Conservation (phyloP, 2,329 filamentous ascomycete species). For the Apiospora malaysiana region DNA sequence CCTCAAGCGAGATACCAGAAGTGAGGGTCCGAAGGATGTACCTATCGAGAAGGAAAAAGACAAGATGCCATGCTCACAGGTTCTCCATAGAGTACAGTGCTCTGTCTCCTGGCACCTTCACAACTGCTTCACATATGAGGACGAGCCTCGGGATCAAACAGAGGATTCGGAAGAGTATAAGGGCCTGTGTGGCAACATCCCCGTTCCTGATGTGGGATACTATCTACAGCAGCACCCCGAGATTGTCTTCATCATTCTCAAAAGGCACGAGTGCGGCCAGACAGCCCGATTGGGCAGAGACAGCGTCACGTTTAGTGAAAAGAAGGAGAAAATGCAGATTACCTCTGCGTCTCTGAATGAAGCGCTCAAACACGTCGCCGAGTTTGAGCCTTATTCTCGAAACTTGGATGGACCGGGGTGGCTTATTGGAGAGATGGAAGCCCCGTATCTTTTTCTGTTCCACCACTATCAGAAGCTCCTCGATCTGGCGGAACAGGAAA, state of each 20-base stretch:
- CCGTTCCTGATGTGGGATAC: neutral
- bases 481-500: neutral
- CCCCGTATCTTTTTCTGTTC: neutral
- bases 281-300: neutral
- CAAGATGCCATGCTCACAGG: neutral
- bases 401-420: accelerated
- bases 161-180: neutral
- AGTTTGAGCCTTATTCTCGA: neutral
- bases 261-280: neutral
- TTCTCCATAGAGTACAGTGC: neutral
- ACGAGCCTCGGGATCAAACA: neutral
- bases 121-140: neutral
- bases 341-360: neutral
- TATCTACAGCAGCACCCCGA: neutral
- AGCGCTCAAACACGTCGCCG: neutral
- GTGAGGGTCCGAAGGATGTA: neutral
- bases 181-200: neutral
- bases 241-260: neutral
- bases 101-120: neutral
- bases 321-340: neutral
- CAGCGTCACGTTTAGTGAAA: neutral
- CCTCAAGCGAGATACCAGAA: neutral
- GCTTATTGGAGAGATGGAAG: neutral
- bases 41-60: neutral
- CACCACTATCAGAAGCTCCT: neutral